These are phyloP conservation scores for Helicostylum pulchrum DNA, from an alignment of 192 early-diverging fungal genomes.

Conservation along the genomic window DNA sequence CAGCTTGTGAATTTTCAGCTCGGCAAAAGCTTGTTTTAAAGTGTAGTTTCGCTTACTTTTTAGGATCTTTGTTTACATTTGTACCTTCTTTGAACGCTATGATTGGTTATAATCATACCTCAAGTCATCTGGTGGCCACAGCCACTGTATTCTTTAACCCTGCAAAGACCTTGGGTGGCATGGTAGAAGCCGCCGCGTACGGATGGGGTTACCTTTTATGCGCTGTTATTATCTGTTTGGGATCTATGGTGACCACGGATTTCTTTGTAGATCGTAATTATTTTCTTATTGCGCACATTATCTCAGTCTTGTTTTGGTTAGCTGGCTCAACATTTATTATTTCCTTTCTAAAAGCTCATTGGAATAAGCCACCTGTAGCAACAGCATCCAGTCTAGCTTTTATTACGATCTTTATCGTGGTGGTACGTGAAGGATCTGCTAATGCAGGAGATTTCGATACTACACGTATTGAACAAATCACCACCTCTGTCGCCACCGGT, in stretches of 20 bases:
- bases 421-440: constrained; percentile 48
- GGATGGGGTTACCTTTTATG: constrained; percentile 40
- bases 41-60: constrained; percentile 61
- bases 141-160: constrained; percentile 77
- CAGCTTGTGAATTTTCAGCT: not conserved
- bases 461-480: constrained; percentile 42
- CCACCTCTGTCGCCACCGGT: constrained; percentile 40
- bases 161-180: constrained; percentile 67
- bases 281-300: constrained; percentile 37
- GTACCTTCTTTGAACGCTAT: constrained; percentile 48
- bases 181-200: constrained; percentile 50
- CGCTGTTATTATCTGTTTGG: constrained; percentile 40
- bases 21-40: constrained; percentile 45
- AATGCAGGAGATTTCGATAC: constrained; percentile 43
- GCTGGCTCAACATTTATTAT: constrained; percentile 51
- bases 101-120: constrained; percentile 56
- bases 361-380: constrained; percentile 51
- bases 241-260: constrained; percentile 45
- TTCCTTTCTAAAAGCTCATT: constrained; percentile 49
- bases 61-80: constrained; percentile 69
- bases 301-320: constrained; percentile 51
- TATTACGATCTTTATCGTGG: constrained; percentile 51
- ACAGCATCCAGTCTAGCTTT: constrained; percentile 48
- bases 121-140: constrained; percentile 70
- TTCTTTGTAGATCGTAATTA: constrained; percentile 44